Evolutionary conservation across 2,329 filamentous ascomycete species (phyloP).

Genomic region (Phoma herbarum): DNA sequence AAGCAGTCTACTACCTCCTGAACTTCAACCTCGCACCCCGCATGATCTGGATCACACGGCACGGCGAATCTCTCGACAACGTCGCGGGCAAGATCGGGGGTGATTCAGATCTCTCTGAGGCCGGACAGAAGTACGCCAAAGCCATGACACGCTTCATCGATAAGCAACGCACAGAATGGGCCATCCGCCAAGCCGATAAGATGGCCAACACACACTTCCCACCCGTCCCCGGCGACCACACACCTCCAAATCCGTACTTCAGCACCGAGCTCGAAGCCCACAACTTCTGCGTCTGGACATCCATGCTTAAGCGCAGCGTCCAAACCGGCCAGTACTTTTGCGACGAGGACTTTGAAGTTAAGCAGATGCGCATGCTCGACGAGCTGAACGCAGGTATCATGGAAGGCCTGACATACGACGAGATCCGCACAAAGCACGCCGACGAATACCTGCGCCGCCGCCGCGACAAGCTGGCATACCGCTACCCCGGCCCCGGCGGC

Average conservation of each 20-base stretch:
- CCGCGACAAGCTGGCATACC: conserved; percentile 90
- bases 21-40: conserved; percentile 96
- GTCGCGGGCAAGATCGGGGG: conserved; percentile 88
- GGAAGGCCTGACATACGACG: conserved; percentile 93
- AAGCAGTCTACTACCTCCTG: conserved; percentile 92
- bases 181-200: conserved; percentile 81
- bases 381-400: conserved; percentile 93
- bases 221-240: conserved; percentile 89
- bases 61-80: conserved; percentile 92
- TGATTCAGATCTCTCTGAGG: conserved; percentile 82
- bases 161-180: conserved; percentile 80
- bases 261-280: conserved; percentile 66
- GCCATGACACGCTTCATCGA: conserved; percentile 87
- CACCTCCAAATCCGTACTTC: conserved; percentile 91
- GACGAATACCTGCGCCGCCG: conserved; percentile 84
- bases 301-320: conserved; percentile 90
- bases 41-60: conserved; percentile 97
- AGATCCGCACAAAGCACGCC: conserved; percentile 80
- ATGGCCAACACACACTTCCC: conserved; percentile 81
- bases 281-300: conserved; percentile 98
- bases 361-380: conserved; percentile 98
- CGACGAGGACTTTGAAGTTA: conserved; percentile 91
- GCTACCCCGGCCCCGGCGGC: conserved; percentile 93
- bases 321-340: conserved; percentile 91
- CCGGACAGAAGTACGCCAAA: conserved; percentile 79